phyloP scores from a whole-genome alignment of 2,329 filamentous ascomycete genomes.

The Apiospora sp. region DNA sequence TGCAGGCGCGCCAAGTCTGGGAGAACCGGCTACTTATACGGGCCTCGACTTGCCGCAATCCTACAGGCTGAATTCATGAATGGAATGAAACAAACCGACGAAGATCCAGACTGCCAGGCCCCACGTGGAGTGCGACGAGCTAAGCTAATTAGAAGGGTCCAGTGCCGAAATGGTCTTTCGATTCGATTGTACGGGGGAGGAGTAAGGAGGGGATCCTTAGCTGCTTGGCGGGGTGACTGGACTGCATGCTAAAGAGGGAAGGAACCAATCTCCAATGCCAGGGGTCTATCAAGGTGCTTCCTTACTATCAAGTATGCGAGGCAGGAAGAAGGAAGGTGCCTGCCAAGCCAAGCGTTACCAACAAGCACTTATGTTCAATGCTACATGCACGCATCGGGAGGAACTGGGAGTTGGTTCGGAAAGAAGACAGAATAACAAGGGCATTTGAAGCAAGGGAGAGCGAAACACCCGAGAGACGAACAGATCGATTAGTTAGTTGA shows the following conservation, averaged over 20 bases:
- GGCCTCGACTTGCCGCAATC: neutral
- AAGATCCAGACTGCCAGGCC: neutral
- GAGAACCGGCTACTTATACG: neutral
- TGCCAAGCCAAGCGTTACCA: neutral
- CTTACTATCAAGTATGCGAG: neutral
- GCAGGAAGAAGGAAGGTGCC: neutral
- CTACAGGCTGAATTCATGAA: neutral
- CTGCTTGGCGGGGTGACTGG: slow-evolving; percentile 3
- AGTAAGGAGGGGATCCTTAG: neutral
- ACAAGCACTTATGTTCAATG: neutral
- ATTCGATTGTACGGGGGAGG: neutral
- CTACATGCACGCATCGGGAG: neutral
- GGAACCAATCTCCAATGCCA: neutral
- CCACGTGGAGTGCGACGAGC: neutral
- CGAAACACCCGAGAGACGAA: neutral
- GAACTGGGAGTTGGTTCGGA: too few species aligned
- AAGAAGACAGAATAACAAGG: neutral
- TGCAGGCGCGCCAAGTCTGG: neutral
- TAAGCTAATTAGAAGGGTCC: slow-evolving; percentile 2
- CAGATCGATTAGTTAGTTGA: neutral
- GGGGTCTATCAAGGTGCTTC: slow-evolving; percentile 14
- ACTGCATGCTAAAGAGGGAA: neutral
- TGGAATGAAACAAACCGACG: neutral
- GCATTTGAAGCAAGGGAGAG: neutral
- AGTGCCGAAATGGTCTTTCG: neutral